phyloP scores from a whole-genome alignment of 495 filamentous ascomycete species.

The Penicillium macrosclerotiorum region DNA sequence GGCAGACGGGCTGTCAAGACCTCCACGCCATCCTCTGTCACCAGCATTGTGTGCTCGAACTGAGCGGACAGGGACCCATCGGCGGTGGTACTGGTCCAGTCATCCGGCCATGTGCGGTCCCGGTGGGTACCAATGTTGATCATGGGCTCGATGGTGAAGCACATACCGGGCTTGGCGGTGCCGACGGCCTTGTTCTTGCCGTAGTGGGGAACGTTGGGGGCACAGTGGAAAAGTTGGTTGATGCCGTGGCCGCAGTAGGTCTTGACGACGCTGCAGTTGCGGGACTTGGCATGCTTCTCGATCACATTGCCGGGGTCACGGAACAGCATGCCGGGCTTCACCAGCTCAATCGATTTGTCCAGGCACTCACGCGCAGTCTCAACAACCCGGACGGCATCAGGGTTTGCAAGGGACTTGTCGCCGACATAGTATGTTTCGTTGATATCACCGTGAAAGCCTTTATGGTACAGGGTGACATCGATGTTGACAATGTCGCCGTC shows the following conservation, averaged over 20 bases:
- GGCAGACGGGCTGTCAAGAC: conserved; percentile 80
- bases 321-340: conserved; percentile 85
- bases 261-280: conserved; percentile 77
- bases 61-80: conserved; percentile 83
- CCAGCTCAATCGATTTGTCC: conserved; percentile 77
- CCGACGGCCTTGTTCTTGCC: conserved; percentile 89
- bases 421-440: conserved; percentile 95
- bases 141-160: conserved; percentile 93
- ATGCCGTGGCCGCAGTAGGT: conserved; percentile 91
- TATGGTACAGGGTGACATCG: conserved; percentile 84
- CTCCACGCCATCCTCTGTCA: conserved; percentile 92
- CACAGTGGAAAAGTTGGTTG: conserved; percentile 79
- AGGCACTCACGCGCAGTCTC: conserved; percentile 79
- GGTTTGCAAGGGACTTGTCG: conserved; percentile 67
- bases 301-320: conserved; percentile 80
- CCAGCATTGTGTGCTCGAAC: conserved; percentile 92
- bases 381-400: conserved; percentile 79
- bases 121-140: conserved; percentile 76
- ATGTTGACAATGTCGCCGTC: conserved; percentile 91
- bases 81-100: conserved; percentile 83
- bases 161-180: conserved; percentile 83
- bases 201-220: conserved; percentile 85
- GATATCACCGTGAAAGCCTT: conserved; percentile 82
- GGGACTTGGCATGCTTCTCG: conserved; percentile 79
- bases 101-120: conserved; percentile 85